Evolutionary conservation across 352 stramenopile species (phyloP), one percentile per base, ranked within the genome.

Genomic region (Phytophthora cryptogea): DNA sequence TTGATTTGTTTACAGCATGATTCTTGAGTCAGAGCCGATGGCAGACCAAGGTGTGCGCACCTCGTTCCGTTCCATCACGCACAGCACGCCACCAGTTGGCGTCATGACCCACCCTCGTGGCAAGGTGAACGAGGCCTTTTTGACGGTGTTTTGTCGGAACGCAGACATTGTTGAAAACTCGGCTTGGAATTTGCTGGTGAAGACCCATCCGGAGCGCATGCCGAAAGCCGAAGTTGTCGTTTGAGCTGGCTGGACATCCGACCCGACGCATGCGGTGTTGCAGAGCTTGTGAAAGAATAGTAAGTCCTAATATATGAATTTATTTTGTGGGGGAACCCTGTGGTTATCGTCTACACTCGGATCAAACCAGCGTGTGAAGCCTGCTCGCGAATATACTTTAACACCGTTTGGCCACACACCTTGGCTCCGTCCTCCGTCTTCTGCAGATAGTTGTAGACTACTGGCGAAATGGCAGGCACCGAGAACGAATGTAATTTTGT

Each of bases 91-190:
- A 8, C 83, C 83, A 0, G 72, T 90, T 16, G 72, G 74, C 3
- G 78, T 81, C 20, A 77, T 90, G 52, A 78, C 78, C 5, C 80
- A 93, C 43, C 82, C 83, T 14, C 79, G 73, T 33, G 78, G 81
- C 10, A 83, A 87, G 55, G 73, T 90, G 17, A 93, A 89, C 58
- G 79, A 93, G 50, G 69, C 83, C 17, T 93, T 93, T 55, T 46
- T 93, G 31, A 93, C 82, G 11, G 74, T 87, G 5, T 89, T 90
- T 46, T 93, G 83, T 42, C 81, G 83, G 17, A 89, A 83, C 44
- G 79, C 83, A 8, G 81, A 93, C 30, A 83, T 80, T 13, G 60
- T 93, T 20, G 83, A 93, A 54, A 78, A 70, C 7, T 90, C 80
- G 8, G 74, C 80, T 7, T 78, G 76, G 50, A 76, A 87, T 14